Percentiles rank a stretch among this genome's conserved stretches.
Conservation (phyloP, 2,329 filamentous ascomycete genomes). For the Penicillium italicum region DNA sequence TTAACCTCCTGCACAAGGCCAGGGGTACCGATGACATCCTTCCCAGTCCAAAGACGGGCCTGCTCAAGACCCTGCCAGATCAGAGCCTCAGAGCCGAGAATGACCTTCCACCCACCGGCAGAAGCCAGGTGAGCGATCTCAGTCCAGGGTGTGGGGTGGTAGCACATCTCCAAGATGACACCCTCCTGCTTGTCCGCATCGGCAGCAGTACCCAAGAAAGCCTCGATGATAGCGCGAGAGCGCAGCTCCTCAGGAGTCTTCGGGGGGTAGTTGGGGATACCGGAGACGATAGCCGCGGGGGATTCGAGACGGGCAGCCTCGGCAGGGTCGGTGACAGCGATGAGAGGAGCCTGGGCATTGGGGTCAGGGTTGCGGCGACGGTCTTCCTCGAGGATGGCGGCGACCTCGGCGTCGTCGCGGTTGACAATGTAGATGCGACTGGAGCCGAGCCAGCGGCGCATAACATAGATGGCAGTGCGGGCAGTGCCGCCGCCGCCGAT, state of each 20-base stretch:
- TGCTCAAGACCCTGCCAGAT: slow-evolving; percentile 76
- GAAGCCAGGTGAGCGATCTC: slow-evolving; percentile 61
- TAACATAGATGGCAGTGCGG: slow-evolving; percentile 71
- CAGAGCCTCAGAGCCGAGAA: slow-evolving; percentile 71
- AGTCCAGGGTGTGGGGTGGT: slow-evolving; percentile 69
- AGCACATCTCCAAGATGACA: slow-evolving; percentile 77
- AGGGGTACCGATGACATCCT: slow-evolving; percentile 55
- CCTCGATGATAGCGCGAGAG: slow-evolving; percentile 53
- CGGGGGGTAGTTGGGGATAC: slow-evolving; percentile 73
- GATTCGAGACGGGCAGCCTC: slow-evolving; percentile 57
- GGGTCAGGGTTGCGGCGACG: slow-evolving; percentile 52
- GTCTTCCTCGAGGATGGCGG: slow-evolving; percentile 61
- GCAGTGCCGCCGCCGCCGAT: slow-evolving; percentile 76
- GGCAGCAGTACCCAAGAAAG: slow-evolving; percentile 32
- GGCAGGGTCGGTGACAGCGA: slow-evolving; percentile 59
- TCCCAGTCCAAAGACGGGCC: slow-evolving; percentile 60
- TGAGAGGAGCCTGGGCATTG: slow-evolving; percentile 45
- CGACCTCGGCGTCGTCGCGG: slow-evolving; percentile 64
- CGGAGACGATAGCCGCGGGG: slow-evolving; percentile 67
- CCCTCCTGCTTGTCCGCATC: slow-evolving; percentile 52
- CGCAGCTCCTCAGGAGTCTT: slow-evolving; percentile 59
- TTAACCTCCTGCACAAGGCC: slow-evolving; percentile 55
- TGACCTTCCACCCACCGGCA: slow-evolving; percentile 65
- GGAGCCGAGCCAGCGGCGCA: slow-evolving; percentile 66
- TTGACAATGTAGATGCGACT: slow-evolving; percentile 73